Evolutionary conservation across 2,329 filamentous ascomycete species (phyloP), one percentile per base, ranked within the genome.

Genomic region (Hirsutella minnesotensis): DNA sequence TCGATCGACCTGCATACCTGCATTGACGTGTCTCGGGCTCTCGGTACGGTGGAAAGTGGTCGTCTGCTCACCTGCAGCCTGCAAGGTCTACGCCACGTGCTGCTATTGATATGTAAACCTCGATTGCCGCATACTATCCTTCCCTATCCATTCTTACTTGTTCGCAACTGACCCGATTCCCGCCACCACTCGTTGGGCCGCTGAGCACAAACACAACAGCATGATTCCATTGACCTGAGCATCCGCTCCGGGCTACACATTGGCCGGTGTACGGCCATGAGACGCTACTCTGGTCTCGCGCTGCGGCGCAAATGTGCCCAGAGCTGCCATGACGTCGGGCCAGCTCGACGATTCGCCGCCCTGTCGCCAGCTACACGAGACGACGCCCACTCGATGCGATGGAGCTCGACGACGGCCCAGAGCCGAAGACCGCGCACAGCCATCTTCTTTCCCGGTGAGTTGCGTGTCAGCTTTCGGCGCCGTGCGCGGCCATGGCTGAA

Each of bases 401-500:
- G 42, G 51, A 53, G 50, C 43, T 68, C 57, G 18, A 49, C 34
- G 35, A 22, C 9, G 56, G 46, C 49, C 24, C 53, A 19, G 52
- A 54, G 38, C 56, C 5, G 9, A n/a, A 24, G 67, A 49, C 68
- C 69, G 22, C 63, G 67, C 53, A 79, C 75, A 43, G 75, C 75
- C 46, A 69, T 79, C 42, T 78, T 79, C 67, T 79, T 79, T 48
- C 75, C 75, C 47, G 73, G 73, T 76, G 40, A 44, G 49, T 30
- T 9, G 35, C 18, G 18, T 13, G 2, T 9, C 7, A 37, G 9
- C 3, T 18, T 20, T n/a, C n/a, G n/a, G n/a, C n/a, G n/a, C 34
- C 3, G 4, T 10, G 9, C 18, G 9, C 9, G 19, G 13, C 34
- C 4, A 3, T 3, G 13, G 22, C 44, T 50, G 30, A 46, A 45